Percentiles rank a stretch among this genome's conserved stretches.
phyloP scores from a whole-genome alignment of 768 basidiomycete genomes.

The Termitomyces sp. region DNA sequence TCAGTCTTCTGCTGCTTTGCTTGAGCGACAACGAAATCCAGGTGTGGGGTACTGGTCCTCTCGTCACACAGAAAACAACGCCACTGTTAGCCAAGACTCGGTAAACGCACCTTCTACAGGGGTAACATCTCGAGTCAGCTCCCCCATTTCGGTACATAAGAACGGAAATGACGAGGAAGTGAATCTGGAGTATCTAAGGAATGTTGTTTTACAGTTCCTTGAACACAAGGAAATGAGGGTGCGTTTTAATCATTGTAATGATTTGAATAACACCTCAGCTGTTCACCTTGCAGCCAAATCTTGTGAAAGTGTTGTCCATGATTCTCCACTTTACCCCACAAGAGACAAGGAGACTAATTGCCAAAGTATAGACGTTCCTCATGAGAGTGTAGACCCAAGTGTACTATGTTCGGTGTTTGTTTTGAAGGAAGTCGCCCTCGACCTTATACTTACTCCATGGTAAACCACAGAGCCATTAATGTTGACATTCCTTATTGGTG shows the following conservation, averaged over 20 bases:
- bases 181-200: conserved; percentile 92
- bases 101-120: conserved; percentile 25
- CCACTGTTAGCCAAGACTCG: conserved; percentile 36
- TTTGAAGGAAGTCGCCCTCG: too few relatives aligned
- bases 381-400: not conserved
- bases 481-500: not conserved
- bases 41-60: conserved; percentile 91
- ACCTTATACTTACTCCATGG: not conserved
- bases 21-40: conserved; percentile 88
- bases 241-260: conserved; percentile 23
- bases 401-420: not conserved
- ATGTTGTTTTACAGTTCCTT: conserved; percentile 94
- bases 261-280: not conserved
- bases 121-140: conserved; percentile 20
- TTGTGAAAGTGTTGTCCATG: conserved; percentile 87
- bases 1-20: conserved; percentile 83
- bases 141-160: conserved; percentile 28
- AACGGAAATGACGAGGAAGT: conserved; percentile 78
- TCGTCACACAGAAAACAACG: conserved; percentile 31
- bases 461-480: not conserved
- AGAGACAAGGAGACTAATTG: conserved; percentile 82
- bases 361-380: conserved; percentile 57
- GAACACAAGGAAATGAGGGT: conserved; percentile 99
- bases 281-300: conserved; percentile 18
- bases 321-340: conserved; percentile 94